Base-by-base conservation (phyloP, 768 basidiomycete genomes). In the Hypsizygus marmoreus region DNA sequence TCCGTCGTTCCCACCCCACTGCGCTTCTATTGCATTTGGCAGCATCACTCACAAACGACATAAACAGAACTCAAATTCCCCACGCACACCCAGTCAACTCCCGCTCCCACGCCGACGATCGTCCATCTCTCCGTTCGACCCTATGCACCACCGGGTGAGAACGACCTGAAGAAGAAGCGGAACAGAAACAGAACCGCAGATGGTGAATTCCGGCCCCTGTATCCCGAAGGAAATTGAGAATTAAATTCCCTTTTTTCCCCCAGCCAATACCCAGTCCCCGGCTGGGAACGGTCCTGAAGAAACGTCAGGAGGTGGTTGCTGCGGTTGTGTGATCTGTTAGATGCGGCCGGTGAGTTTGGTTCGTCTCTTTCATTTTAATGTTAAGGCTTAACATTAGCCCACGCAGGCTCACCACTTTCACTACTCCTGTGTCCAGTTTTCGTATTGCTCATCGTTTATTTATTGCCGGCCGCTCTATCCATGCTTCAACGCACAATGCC, bases 51-150 rank as follows among this genome's bases (percentile, higher is more conserved):
- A 52, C 22, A 25, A 8, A n/a, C 4, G 11, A 6, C 19, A 32
- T 31, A 43, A 34, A 47, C 53, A 73, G 74, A 69, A 49, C 65
- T 74, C 20, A 73, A 69, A 49, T 64, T 74, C 34, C 68, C 71
- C 37, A 67, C 64, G 47, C 62, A 62, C 64, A 72, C 63, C 39
- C 54, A 59, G 40, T 59, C 60, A 32, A 53, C 0, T 35, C 57
- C 50, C 34, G 59, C 49, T n/a, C 73, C 53, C 29, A 70, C 22
- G 40, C 72, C 82, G 1, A 89, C 86, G 0, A 88, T 91, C 28
- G 81, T 90, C 24, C 88, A 91, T 58, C 72, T 91, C 28, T 86
- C 86, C 23, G 77, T 91, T 42, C 76, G 88, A 10, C 76, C 85
- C 0, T 76, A 73, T 45, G 74, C 75, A 1, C 74, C 75, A 3